Evolutionary conservation across 129 eudicot genomes (phyloP), one percentile per base, ranked within the genome.

Genomic region (Escallonia herrerae): DNA sequence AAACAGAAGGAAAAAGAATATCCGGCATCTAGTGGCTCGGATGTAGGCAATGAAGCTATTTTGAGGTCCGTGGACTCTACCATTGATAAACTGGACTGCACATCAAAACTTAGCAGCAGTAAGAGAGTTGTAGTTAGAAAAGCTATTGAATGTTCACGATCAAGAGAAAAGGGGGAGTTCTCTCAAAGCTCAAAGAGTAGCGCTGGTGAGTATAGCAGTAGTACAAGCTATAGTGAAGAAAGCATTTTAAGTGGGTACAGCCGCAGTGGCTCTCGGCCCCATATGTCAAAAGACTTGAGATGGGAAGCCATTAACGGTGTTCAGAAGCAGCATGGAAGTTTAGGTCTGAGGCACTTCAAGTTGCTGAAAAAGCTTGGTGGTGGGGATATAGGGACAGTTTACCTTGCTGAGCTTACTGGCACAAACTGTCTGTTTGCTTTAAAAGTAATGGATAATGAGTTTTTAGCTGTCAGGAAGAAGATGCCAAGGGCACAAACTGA

Each of bases 161-260:
- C 86, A 43, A 75, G 78, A 73, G 91, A 81, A 71, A 84, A 76
- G 73, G 87, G 88, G 52, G 97, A 91, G 67, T 62, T 84, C 52
- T 87, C 94, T 22, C 95, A 85, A 52, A 87, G 97, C 73, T 91
- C 97, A 56, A 87, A 91, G 51, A 91, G 95, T 76, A 90, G 97
- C 61, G 43, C 72, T 4, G 94, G 95, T 53, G 97, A 82, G 76
- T 82, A 79, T 70, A 87, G 96, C 73, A 82, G 86, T 62, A 81
- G 89, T 63, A 80, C 96, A 55, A 87, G 88, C 75, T 76, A 69
- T 63, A 83, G 88, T 65, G 95, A 83, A 43, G 96, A 87, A 60
- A 91, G 96, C 76, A 79, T 73, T 65, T 66, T 67, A 58, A 83
- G 96, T 75, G 76, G 86, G 15, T 81, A 86, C 15, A 81, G 79